phyloP scores from a whole-genome alignment of 2,329 filamentous ascomycete genomes.

The Fusarium siculi region DNA sequence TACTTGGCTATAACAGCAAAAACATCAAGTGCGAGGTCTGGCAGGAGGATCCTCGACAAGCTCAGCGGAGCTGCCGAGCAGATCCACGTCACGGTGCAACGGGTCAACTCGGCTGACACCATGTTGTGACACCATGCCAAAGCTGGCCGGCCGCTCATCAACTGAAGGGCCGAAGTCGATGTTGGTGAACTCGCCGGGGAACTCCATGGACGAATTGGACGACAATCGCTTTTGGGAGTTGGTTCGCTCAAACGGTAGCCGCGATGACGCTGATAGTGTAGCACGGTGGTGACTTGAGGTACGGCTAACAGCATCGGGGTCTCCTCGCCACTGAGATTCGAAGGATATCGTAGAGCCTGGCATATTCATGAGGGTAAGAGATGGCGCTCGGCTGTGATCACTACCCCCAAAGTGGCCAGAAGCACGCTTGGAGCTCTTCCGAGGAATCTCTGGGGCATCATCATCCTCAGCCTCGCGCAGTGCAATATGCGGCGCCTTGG shows the following conservation, averaged over 20 bases:
- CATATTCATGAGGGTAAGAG: slow-evolving; percentile 48
- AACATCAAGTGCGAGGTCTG: slow-evolving; percentile 37
- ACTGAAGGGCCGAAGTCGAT: slow-evolving; percentile 51
- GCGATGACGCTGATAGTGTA: slow-evolving; percentile 42
- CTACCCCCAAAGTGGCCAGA: slow-evolving; percentile 51
- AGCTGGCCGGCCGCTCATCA: slow-evolving; percentile 63
- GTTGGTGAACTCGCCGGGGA: slow-evolving; percentile 58
- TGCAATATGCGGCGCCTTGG: slow-evolving; percentile 33
- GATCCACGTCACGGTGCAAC: slow-evolving; percentile 54
- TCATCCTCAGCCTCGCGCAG: slow-evolving; percentile 45
- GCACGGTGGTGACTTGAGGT: slow-evolving; percentile 39
- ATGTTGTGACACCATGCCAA: slow-evolving; percentile 68
- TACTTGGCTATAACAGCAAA: background rate
- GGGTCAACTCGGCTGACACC: slow-evolving; percentile 66
- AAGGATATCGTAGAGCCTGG: slow-evolving; percentile 40
- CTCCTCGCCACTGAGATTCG: slow-evolving; percentile 31
- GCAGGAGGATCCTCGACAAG: slow-evolving; percentile 58
- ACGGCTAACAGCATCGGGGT: slow-evolving; percentile 36
- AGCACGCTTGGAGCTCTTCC: slow-evolving; percentile 77
- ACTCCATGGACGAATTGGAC: slow-evolving; percentile 61
- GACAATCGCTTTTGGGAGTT: slow-evolving; percentile 64
- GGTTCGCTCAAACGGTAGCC: slow-evolving; percentile 67
- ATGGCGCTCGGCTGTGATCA: slow-evolving; percentile 47
- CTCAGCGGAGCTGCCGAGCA: slow-evolving; percentile 66
- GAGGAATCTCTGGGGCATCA: slow-evolving; percentile 69